Base-by-base conservation (phyloP, 192 early-diverging fungal genomes). In the Radiomyces spectabilis region DNA sequence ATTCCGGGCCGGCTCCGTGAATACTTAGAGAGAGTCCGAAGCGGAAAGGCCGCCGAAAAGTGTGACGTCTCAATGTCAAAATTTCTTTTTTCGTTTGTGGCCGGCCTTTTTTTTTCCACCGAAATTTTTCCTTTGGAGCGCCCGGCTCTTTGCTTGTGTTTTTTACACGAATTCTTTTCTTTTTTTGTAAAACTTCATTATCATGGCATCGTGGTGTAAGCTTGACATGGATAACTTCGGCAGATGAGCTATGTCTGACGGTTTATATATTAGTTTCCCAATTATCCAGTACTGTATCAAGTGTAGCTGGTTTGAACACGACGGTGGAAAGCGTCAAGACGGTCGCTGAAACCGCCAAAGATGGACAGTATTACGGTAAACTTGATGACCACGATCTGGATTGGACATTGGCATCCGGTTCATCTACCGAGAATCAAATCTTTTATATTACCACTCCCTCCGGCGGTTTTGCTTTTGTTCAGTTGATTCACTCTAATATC, bases 401-500 rank as follows among this genome's bases (percentile, higher is more conserved):
- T 18, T 87, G 87, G 85, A 75, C 76, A 1, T 65, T 77, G 27
- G 76, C 84, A 48, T 68, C 81, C 54, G 83, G 83, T 30, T 80
- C 83, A 8, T 85, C 88, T 5, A 93, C 94, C 4, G 94, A 97
- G 70, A 89, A 82, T 25, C 90, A 93, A 62, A 89, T 89, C 12
- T 84, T 92, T 60, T 94, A 97, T 66, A 59, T 92, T 30, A 78
- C 83, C 39, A 79, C 80, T 8, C 69, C 86, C 44, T 63, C 77
- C 18, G 94, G 94, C 4, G 74, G 75, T 49, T 81, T 87, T 65
- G 81, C 81, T n/a, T 84, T 94, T 72, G 78, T 94, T 13, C 94
- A 97, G 68, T 72, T 95, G 66, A 90, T 90, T 53, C 93, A 93
- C 77, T 91, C 88, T 9, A 90, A 88, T 40, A 73, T 96, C 48